Percentiles rank a stretch among this genome's conserved stretches.
Conservation (phyloP, 352 stramenopile genomes). For the Phytophthora foliorum region DNA sequence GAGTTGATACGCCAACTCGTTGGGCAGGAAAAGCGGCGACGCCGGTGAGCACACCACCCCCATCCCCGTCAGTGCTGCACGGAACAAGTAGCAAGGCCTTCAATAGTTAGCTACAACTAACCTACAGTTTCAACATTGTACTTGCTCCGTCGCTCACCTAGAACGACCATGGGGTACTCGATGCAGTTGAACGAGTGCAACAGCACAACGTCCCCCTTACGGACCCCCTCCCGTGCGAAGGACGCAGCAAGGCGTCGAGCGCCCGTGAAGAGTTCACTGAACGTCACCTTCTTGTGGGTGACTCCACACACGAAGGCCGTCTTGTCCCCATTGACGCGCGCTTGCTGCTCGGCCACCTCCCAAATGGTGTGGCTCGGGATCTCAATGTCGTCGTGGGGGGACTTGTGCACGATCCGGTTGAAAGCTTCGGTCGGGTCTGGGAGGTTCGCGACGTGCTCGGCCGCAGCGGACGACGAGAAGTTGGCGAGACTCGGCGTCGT, state of each 20-base stretch:
- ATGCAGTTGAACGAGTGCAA: slow-evolving; percentile 70
- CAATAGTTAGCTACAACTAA: slow-evolving; percentile 8
- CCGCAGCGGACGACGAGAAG: slow-evolving; percentile 29
- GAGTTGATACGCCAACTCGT: slow-evolving; percentile 55
- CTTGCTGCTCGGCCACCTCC: slow-evolving; percentile 53
- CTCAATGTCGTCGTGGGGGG: slow-evolving; percentile 40
- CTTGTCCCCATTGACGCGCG: slow-evolving; percentile 37
- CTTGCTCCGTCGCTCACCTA: slow-evolving; percentile 41
- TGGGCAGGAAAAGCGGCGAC: slow-evolving; percentile 50
- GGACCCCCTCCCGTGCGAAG: slow-evolving; percentile 50
- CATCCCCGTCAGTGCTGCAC: slow-evolving; percentile 52
- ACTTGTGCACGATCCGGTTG: slow-evolving; percentile 53
- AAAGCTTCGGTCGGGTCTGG: slow-evolving; percentile 21
- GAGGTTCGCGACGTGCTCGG: slow-evolving; percentile 23
- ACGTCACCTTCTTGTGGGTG: slow-evolving; percentile 54
- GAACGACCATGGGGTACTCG: slow-evolving; percentile 66
- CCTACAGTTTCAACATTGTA: neutral
- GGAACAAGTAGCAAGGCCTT: neutral
- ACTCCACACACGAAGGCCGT: slow-evolving; percentile 55
- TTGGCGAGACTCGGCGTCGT: slow-evolving; percentile 33
- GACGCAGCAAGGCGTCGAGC: slow-evolving; percentile 44
- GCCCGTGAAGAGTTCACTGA: slow-evolving; percentile 44
- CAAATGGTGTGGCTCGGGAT: slow-evolving; percentile 58
- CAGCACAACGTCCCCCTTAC: slow-evolving; percentile 60
- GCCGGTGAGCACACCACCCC: slow-evolving; percentile 57